These are phyloP conservation scores for Lodderomyces pseudojiufengensis DNA, from an alignment of 1,139 yeast genomes.

Conservation along the genomic window DNA sequence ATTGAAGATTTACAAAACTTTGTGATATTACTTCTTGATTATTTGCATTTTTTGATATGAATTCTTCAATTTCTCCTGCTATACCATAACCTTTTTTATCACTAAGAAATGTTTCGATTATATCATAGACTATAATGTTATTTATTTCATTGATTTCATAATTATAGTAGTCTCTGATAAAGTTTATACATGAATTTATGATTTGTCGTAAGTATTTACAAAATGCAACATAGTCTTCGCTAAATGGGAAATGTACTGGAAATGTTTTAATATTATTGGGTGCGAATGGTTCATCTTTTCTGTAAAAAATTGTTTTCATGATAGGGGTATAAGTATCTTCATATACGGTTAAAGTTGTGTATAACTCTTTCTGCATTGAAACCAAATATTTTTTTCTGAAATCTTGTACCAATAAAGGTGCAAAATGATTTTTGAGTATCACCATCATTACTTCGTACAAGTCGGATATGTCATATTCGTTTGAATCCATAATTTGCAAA, in stretches of 20 bases:
- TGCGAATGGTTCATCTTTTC: constrained; percentile 45
- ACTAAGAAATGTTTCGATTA: constrained; percentile 69
- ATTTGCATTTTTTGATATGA: constrained; percentile 56
- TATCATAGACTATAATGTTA: constrained; percentile 49
- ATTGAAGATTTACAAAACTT: constrained; percentile 81
- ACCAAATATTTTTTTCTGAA: constrained; percentile 62
- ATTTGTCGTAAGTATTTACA: constrained; percentile 72
- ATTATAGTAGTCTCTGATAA: constrained; percentile 63
- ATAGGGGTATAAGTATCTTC: constrained; percentile 59
- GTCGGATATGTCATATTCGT: constrained; percentile 57
- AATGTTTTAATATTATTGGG: constrained; percentile 35
- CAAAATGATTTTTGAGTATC: constrained; percentile 57
- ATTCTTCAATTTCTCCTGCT: constrained; percentile 59
- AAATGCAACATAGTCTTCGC: constrained; percentile 81
- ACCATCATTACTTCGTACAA: constrained; percentile 61
- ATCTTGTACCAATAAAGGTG: constrained; percentile 50
- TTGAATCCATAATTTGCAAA: constrained; percentile 72
- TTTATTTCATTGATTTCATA: constrained; percentile 44
- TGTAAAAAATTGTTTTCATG: constrained; percentile 68
- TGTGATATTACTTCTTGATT: constrained; percentile 91
- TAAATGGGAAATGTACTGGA: constrained; percentile 83
- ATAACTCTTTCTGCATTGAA: constrained; percentile 74
- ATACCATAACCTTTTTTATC: constrained; percentile 52
- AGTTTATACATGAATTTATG: constrained; percentile 51
- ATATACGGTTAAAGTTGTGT: constrained; percentile 78